Base-by-base conservation (phyloP, 1,139 yeast species). In the Debaryomycetaceae sp. region DNA sequence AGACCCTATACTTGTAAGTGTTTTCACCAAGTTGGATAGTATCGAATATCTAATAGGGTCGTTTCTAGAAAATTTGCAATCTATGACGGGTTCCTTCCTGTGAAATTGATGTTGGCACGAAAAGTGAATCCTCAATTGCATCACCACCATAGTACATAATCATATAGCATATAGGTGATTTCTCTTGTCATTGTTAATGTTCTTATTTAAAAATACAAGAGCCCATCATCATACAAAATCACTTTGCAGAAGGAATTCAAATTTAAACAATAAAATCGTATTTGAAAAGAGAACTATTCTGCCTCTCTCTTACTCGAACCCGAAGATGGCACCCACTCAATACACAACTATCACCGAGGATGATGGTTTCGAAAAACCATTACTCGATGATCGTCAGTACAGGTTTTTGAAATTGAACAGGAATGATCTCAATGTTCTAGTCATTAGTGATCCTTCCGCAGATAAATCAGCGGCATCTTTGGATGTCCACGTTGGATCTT, bases 381-480 rank as follows among this genome's bases (percentile, higher is more conserved):
- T 79, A 40, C 63, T 79, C 35, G 98, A 91, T 58, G 87, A 88
- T 53, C 72, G 97, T 41, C 60, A 71, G 28, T 92, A 92, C 59
- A 73, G 91, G 29, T 69, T 82, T 39, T 65, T 92, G 49, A 69
- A 75, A 44, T 72, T 92, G 34, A 51, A 55, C 14, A 63, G 76
- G 5, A 92, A 92, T 57, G 75, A 79, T 9, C 68, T 92, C 34
- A 81, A 79, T 40, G 96, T 85, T 0, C 65, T 92, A 39, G 61
- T 92, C 42, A 87, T 92, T 43, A 83, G 83, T 47, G 98, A 92
- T 54, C 79, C 89, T 0, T 71, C 79, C n/a, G 76, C 96, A 11
- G 98, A 91, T 58, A 86, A 87, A 62, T 78, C 97, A 0, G 95
- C 96, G 0, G 98, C 98, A 1, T 85, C 98, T 0, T 65, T 92